Evolutionary conservation across 345 rosid genomes (phyloP).

Genomic region (Chamaenerion angustifolium): DNA sequence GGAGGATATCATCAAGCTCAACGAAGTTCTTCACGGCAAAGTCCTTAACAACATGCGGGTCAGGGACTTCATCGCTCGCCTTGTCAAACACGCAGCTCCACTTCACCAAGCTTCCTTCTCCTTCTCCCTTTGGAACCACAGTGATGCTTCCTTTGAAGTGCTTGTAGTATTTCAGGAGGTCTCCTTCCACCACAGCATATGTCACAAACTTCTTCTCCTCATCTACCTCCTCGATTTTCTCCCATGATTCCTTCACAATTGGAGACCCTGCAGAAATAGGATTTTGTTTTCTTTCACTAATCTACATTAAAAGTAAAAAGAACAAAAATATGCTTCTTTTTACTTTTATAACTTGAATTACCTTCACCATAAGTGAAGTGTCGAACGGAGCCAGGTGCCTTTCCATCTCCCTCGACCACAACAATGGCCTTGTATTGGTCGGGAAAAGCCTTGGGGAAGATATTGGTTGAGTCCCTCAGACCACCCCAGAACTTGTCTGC

Average conservation of each 20-base stretch:
- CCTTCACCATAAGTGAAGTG: slow-evolving; percentile 59
- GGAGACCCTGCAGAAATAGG: slow-evolving; percentile 43
- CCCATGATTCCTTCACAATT: slow-evolving; percentile 51
- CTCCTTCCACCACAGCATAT: slow-evolving; percentile 65
- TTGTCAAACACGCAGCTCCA: slow-evolving; percentile 74
- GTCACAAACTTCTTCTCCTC: slow-evolving; percentile 31
- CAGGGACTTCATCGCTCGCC: slow-evolving; percentile 53
- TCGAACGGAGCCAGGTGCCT: slow-evolving; percentile 61
- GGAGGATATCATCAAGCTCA: slow-evolving; percentile 55
- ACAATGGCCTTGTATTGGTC: slow-evolving; percentile 68
- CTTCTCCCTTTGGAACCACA: slow-evolving; percentile 27
- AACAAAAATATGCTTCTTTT: too few relatives aligned
- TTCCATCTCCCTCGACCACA: slow-evolving; percentile 78
- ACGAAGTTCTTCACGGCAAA: slow-evolving; percentile 58
- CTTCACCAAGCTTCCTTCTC: slow-evolving; percentile 49
- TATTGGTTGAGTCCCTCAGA: slow-evolving; percentile 45
- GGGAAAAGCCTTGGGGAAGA: slow-evolving; percentile 45
- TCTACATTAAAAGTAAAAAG: too few relatives aligned
- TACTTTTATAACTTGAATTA: slow-evolving; percentile 2
- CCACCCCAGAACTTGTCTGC: slow-evolving; percentile 52
- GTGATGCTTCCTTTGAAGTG: slow-evolving; percentile 40
- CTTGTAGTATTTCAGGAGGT: slow-evolving; percentile 66
- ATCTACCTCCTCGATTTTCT: slow-evolving; percentile 60
- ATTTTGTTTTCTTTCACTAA: too few relatives aligned
- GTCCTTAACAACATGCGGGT: slow-evolving; percentile 60